These are phyloP conservation scores for Miscanthus lutarioriparius DNA, from an alignment of 176 grass and related monocot genomes.

Conservation along the genomic window DNA sequence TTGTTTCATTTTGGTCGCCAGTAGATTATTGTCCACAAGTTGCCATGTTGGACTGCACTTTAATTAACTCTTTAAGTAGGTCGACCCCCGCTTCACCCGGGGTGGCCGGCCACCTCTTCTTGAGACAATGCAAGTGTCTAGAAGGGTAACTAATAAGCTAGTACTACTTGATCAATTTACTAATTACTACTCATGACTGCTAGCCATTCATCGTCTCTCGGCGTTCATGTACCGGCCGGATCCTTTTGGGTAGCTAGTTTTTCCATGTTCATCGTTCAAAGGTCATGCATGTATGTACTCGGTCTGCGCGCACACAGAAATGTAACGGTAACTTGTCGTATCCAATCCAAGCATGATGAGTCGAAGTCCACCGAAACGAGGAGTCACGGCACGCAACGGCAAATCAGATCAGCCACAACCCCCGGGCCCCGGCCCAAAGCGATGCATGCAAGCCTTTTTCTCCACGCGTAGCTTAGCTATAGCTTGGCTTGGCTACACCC, in stretches of 20 bases:
- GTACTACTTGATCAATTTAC: background rate
- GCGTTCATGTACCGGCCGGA: too few relatives aligned
- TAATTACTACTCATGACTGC: too few relatives aligned
- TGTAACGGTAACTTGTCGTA: too few relatives aligned
- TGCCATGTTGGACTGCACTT: slow-evolving; percentile 28
- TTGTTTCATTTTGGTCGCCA: background rate
- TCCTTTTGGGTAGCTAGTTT: too few relatives aligned
- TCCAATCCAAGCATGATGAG: too few relatives aligned
- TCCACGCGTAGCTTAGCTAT: too few relatives aligned
- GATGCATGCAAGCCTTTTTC: too few relatives aligned
- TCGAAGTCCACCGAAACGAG: slow-evolving; percentile 6
- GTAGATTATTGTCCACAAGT: background rate
- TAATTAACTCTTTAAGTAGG: background rate
- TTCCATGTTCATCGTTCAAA: background rate
- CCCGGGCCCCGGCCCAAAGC: background rate
- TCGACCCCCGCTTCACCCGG: background rate
- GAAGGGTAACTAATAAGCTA: background rate
- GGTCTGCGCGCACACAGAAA: too few relatives aligned
- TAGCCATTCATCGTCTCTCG: too few relatives aligned
- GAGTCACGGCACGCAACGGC: slow-evolving; percentile 22
- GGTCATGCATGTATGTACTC: background rate
- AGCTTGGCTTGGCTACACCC: too few relatives aligned
- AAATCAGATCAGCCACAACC: too few relatives aligned
- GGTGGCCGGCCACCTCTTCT: background rate
- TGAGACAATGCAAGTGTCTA: background rate